A percentile compares a stretch with the other conserved stretches of the same genome.
These are phyloP conservation scores for Penicillium nucicola DNA, from an alignment of 495 filamentous ascomycete genomes.

Conservation along the genomic window DNA sequence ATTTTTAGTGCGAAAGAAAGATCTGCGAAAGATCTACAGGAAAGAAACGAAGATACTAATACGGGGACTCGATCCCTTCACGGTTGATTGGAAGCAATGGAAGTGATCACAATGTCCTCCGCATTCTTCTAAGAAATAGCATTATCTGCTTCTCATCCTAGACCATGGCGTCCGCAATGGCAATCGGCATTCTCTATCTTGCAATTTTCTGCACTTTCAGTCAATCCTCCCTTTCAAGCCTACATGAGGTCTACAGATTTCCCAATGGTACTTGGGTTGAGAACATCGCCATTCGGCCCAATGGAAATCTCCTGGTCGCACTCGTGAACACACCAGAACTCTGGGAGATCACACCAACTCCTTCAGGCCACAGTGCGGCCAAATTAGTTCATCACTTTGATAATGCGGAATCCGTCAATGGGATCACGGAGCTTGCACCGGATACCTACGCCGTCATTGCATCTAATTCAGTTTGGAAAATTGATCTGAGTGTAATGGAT, in stretches of 20 bases:
- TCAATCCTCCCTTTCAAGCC: neutral
- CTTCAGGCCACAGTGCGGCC: neutral
- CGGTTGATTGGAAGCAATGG: too few relatives aligned
- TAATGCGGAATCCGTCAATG: slow-evolving; percentile 17
- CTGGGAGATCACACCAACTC: slow-evolving; percentile 27
- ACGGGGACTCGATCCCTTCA: too few relatives aligned
- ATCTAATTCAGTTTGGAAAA: slow-evolving; percentile 36
- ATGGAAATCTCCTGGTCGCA: slow-evolving; percentile 42
- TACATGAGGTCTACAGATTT: slow-evolving; percentile 16
- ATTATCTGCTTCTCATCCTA: too few relatives aligned
- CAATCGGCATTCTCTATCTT: too few relatives aligned
- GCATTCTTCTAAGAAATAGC: too few relatives aligned
- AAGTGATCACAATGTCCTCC: too few relatives aligned
- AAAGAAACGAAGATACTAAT: too few relatives aligned
- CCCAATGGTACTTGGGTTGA: slow-evolving; percentile 37
- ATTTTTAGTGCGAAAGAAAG: too few relatives aligned
- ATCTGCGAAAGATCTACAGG: too few relatives aligned
- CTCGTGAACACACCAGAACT: slow-evolving; percentile 29
- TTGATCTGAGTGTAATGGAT: slow-evolving; percentile 8
- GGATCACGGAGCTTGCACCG: slow-evolving; percentile 25
- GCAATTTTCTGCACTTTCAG: too few relatives aligned
- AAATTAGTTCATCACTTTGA: neutral
- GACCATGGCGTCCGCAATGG: too few relatives aligned
- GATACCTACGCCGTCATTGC: slow-evolving; percentile 27
- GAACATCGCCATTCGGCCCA: slow-evolving; percentile 46